Evolutionary conservation across 768 basidiomycete genomes (phyloP).

Genomic region (Hirschioporus abietinus): DNA sequence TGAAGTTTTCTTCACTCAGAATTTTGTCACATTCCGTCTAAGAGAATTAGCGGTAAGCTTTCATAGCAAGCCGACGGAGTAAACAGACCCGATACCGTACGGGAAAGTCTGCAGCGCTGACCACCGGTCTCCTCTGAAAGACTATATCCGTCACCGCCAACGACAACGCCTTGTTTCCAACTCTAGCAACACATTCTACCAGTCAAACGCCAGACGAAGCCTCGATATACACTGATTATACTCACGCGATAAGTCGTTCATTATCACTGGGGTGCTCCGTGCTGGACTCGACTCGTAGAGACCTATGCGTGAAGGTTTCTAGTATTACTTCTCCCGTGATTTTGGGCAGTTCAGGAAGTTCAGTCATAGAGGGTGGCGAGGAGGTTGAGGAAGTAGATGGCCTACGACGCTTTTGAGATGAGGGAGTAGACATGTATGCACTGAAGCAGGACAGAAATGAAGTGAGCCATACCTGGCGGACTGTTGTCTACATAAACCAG

Average conservation of each 20-base stretch:
- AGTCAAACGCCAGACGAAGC: not conserved
- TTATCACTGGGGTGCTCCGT: constrained; percentile 53
- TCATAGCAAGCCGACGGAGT: not conserved
- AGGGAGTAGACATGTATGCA: not conserved
- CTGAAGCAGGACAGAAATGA: not conserved
- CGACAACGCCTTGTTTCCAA: constrained; percentile 50
- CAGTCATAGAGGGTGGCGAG: constrained; percentile 3
- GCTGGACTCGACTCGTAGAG: constrained; percentile 27
- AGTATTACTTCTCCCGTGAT: constrained; percentile 55
- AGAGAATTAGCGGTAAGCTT: constrained; percentile 4
- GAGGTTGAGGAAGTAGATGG: not conserved
- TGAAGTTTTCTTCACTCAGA: constrained; percentile 35
- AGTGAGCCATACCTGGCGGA: not conserved
- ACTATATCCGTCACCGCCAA: constrained; percentile 47
- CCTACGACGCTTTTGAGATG: not conserved
- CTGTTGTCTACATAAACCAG: not conserved
- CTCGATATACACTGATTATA: not conserved
- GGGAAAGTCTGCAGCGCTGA: constrained; percentile 36
- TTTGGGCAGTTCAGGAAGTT: constrained; percentile 43
- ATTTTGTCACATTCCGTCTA: constrained; percentile 25
- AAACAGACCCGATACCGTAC: constrained; percentile 27
- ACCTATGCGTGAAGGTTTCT: constrained; percentile 51
- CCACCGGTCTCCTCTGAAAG: constrained; percentile 40
- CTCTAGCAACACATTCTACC: constrained; percentile 25
- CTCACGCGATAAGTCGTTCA: constrained; percentile 37